Evolutionary conservation across 1,139 yeast genomes (phyloP), one percentile per base, ranked within the genome.

Genomic region (Pneumocystis canis): DNA sequence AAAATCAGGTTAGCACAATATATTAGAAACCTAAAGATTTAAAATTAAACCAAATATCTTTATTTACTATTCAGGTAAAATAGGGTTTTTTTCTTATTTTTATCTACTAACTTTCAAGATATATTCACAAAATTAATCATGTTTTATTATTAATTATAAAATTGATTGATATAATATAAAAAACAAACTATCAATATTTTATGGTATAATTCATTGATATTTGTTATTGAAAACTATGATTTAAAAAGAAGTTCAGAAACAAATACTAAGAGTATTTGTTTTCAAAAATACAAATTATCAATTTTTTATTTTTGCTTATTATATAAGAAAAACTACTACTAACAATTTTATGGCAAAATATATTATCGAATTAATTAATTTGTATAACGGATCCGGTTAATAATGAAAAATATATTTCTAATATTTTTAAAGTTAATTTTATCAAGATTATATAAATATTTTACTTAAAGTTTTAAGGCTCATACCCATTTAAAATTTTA

Each of bases 301-400:
- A 25, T 47, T 47, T 47, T 25, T 25, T 25, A 25, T 47, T 47
- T 47, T 25, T 25, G 9, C 9, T 47, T 47, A 28, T 25, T 47
- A 47, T 47, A 25, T 47, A 47, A 31, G 97, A 73, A 89, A 89
- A 76, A 87, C 95, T 64, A 97, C 97, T 14, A 97, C 97, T 30
- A 97, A 97, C 67, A 90, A 89, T 75, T 89, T 87, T 77, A 87
- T 89, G 84, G 97, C 97, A 67, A 89, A 89, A 76, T 81, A 87
- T 64, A 87, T 90, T 70, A 89, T 89, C 72, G 89, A 89, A 74
- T 79, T 89, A 74, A 82, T 89, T 71, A 89, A 87, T 73, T n/a
- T 77, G 86, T 64, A 96, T 89, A 56, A 86, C 89, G 41, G 83
- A 82, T 9, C 92, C 88, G 61, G 83, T 89, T 67, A 89, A 89